phyloP scores from a whole-genome alignment of 192 early-diverging fungal species.

The Glomus cerebriforme region DNA sequence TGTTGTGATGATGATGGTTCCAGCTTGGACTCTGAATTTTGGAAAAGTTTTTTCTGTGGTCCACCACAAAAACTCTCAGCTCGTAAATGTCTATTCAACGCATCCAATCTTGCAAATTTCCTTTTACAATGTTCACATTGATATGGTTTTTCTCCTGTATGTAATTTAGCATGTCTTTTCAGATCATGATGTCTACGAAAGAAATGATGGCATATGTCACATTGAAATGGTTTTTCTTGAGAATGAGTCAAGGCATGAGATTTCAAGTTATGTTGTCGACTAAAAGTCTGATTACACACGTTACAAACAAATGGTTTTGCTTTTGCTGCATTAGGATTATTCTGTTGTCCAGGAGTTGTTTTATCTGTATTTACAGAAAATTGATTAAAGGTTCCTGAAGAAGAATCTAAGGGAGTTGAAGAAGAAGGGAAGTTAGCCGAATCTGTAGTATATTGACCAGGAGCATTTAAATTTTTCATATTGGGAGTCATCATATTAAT shows the following conservation, averaged over 20 bases:
- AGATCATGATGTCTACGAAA: conserved; percentile 58
- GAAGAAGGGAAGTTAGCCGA: background rate
- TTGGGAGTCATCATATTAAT: background rate
- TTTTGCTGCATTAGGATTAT: conserved; percentile 21
- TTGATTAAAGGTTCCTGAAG: conserved; percentile 19
- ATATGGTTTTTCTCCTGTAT: conserved; percentile 60
- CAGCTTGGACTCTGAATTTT: background rate
- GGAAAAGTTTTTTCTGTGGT: conserved; percentile 28
- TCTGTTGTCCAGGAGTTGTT: conserved; percentile 5
- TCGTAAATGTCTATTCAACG: conserved; percentile 54
- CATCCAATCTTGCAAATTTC: conserved; percentile 57
- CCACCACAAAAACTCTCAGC: conserved; percentile 45
- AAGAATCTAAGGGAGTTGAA: conserved; percentile 6
- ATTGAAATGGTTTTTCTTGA: conserved; percentile 55
- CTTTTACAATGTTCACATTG: conserved; percentile 48
- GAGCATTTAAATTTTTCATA: background rate
- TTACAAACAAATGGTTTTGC: conserved; percentile 54
- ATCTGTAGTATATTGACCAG: background rate
- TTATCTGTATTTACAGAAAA: conserved; percentile 30
- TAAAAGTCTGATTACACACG: conserved; percentile 59
- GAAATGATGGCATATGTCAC: conserved; percentile 49
- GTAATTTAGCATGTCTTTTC: conserved; percentile 55
- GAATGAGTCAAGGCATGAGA: conserved; percentile 61
- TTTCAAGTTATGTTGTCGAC: conserved; percentile 59
- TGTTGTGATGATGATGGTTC: background rate